A percentile compares a stretch with the other conserved stretches of the same genome.
Conservation (phyloP, 805 yeast species). For the Starmerella bombicola region DNA sequence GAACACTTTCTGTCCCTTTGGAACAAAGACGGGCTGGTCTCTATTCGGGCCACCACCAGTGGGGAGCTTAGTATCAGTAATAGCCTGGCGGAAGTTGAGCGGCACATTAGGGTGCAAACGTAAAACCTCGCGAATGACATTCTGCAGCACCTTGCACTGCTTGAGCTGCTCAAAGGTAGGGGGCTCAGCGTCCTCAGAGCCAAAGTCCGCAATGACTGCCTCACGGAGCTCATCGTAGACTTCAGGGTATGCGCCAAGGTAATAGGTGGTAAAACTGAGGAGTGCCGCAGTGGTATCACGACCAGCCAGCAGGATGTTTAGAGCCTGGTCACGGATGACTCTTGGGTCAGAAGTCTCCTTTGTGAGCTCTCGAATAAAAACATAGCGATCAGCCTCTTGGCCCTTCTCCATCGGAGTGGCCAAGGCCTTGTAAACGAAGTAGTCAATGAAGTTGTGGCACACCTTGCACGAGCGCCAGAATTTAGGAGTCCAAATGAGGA, state of each 20-base stretch:
- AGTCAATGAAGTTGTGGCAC: constrained; percentile 30
- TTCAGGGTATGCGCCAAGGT: constrained; percentile 33
- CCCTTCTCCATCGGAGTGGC: too few relatives aligned
- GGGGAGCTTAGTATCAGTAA: constrained; percentile 36
- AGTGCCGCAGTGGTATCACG: constrained; percentile 40
- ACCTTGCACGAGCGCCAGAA: constrained; percentile 28
- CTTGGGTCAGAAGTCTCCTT: constrained; percentile 35
- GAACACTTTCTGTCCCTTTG: constrained; percentile 31
- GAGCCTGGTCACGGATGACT: constrained; percentile 35
- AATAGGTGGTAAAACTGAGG: constrained; percentile 33
- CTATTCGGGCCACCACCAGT: constrained; percentile 36
- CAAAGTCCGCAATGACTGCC: constrained; percentile 3
- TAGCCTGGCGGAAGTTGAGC: constrained; percentile 33
- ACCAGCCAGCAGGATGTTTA: constrained; percentile 38
- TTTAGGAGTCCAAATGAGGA: constrained; percentile 12
- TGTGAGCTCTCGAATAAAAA: constrained; percentile 35
- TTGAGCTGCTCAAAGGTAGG: constrained; percentile 34
- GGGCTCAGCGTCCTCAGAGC: background rate
- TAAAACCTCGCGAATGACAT: constrained; percentile 34
- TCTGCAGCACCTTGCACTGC: constrained; percentile 33
- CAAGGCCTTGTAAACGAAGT: constrained; percentile 32
- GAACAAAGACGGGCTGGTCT: constrained; percentile 29
- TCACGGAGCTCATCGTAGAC: constrained; percentile 30
- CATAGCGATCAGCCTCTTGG: constrained; percentile 26
- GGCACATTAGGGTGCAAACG: constrained; percentile 39